Base-by-base conservation (phyloP, 768 basidiomycete species). In the Chalciporus chontae region DNA sequence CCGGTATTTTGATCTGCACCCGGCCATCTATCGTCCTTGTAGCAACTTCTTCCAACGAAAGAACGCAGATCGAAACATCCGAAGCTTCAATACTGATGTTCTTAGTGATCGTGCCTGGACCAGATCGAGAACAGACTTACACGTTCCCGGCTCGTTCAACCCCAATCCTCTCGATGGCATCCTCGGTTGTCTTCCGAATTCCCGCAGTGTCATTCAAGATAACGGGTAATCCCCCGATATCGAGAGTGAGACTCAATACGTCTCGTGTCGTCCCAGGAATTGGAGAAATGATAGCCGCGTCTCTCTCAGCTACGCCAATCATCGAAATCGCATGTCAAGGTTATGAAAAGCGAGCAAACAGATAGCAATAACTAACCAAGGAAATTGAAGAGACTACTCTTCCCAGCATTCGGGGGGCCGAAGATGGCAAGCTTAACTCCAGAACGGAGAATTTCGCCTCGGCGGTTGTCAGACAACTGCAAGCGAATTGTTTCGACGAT, bases 371-470 rank as follows among this genome's bases (percentile, higher is more conserved):
- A 59, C 69, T 13, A 57, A 85, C 92, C 88, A 11, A 95, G 73
- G 63, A 84, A 91, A 60, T 95, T 95, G 41, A 92, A 75, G 17
- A 93, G 66, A 59, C 85, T 90, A 61, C 90, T 93, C 71, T 95
- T 96, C n/a, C 93, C 94, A 1, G 87, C 91, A 59, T 96, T 96
- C 0, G 94, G 90, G 19, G 92, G 90, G 1, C 93, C 93, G 60
- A 94, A 93, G 34, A 96, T 94, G 13, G 89, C 85, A 8, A 95
- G 73, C 40, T 81, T 83, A 42, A 94, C 79, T 3, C 93, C 94
- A 1, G 83, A 80, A 11, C 90, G 83, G 52, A 94, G 71, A 44
- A 95, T 83, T 64, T 95, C 93, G 0, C 92, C 91, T 31, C 85
- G 76, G 17, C 85, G 79, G 41, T 78, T 81, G 65, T 94, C 91